Percentiles rank a stretch among this genome's conserved stretches.
phyloP scores from a whole-genome alignment of 192 early-diverging fungal species.

The Phlyctochytrium planicorne region DNA sequence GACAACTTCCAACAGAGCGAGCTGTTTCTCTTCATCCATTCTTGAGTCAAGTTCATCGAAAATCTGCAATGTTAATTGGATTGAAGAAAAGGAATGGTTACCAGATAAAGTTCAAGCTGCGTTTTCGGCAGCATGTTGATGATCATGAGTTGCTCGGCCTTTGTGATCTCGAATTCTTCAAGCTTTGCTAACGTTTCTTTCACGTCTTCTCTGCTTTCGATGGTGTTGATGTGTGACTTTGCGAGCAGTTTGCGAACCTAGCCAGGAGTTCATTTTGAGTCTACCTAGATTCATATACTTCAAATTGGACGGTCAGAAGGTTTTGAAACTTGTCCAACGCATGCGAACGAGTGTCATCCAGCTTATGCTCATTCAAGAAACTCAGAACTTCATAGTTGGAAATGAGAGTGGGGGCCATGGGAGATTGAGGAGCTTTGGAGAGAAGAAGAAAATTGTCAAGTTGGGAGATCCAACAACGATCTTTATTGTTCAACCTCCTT shows the following conservation, averaged over 20 bases:
- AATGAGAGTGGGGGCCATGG: neutral
- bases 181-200: slow-evolving; percentile 49
- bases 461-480: no score
- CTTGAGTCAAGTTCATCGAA: no score
- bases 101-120: slow-evolving; percentile 56
- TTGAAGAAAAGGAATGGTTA: no score
- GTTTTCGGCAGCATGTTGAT: slow-evolving; percentile 68
- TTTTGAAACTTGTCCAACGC: slow-evolving; percentile 12
- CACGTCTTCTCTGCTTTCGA: slow-evolving; percentile 55
- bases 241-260: neutral
- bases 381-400: neutral
- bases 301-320: slow-evolving; percentile 9
- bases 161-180: slow-evolving; percentile 52
- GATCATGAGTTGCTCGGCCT: slow-evolving; percentile 74
- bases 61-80: no score
- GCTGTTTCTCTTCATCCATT: no score
- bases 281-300: slow-evolving; percentile 4
- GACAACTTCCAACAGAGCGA: no score
- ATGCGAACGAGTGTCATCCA: neutral
- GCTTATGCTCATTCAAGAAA: neutral
- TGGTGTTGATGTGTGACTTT: neutral
- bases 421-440: neutral
- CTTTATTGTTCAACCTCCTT: no score
- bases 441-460: neutral
- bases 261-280: neutral